Conservation (phyloP, 2,329 filamentous ascomycete species). For the Fusarium devonianum region DNA sequence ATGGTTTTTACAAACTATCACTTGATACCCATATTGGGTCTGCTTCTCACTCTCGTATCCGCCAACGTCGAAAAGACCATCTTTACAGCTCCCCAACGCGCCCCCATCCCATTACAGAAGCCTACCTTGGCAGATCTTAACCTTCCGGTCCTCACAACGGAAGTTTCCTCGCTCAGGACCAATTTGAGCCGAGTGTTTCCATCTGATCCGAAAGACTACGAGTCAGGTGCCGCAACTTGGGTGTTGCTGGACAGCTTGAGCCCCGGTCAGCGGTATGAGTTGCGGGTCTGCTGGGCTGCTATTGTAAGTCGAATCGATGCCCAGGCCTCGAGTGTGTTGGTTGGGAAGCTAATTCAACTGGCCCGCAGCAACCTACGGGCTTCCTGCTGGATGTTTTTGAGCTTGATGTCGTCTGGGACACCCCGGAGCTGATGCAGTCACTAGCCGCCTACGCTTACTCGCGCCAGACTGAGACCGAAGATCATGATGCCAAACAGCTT, state of each 20-base stretch:
- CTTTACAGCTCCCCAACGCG: slow-evolving; percentile 74
- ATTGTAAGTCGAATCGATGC: slow-evolving; percentile 67
- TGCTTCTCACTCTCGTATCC: slow-evolving; percentile 28
- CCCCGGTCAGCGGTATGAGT: slow-evolving; percentile 83
- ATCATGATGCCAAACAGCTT: slow-evolving; percentile 13
- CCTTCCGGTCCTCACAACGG: slow-evolving; percentile 70
- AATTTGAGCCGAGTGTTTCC: slow-evolving; percentile 74
- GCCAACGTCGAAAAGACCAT: slow-evolving; percentile 93
- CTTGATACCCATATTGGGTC: slow-evolving; percentile 5
- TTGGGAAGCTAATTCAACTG: slow-evolving; percentile 4
- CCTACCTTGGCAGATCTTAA: slow-evolving; percentile 61
- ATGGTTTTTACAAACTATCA: neutral
- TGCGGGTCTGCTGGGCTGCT: slow-evolving; percentile 91
- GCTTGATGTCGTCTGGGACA: slow-evolving; percentile 66
- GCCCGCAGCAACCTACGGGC: slow-evolving; percentile 80
- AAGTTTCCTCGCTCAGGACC: slow-evolving; percentile 64
- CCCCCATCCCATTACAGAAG: slow-evolving; percentile 57
- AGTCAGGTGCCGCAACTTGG: slow-evolving; percentile 75
- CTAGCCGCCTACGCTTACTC: slow-evolving; percentile 67
- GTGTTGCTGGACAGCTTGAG: slow-evolving; percentile 74
- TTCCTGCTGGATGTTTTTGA: slow-evolving; percentile 75
- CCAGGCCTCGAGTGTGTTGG: neutral
- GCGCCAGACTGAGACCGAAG: slow-evolving; percentile 48
- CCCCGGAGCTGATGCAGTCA: slow-evolving; percentile 68
- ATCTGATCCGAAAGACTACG: slow-evolving; percentile 49